phyloP scores from a whole-genome alignment of 2,329 filamentous ascomycete species.

The Colletotrichum sp. region DNA sequence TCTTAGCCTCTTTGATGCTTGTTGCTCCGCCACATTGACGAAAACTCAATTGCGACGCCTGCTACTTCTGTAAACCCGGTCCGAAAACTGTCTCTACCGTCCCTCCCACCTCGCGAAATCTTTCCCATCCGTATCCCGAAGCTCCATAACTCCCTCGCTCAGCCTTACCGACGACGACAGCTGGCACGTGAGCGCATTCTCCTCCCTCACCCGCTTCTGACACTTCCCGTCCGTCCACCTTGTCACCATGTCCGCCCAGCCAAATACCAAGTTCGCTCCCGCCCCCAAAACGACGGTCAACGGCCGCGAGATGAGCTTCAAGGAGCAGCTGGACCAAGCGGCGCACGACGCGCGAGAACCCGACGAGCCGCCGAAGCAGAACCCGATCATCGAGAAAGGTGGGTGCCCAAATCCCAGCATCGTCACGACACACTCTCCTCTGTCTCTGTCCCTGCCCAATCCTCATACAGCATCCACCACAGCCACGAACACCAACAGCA shows the following conservation, averaged over 20 bases:
- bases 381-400: slow-evolving; percentile 50
- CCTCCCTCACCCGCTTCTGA: neutral
- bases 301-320: slow-evolving; percentile 38
- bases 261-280: slow-evolving; percentile 11
- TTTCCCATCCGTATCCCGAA: neutral
- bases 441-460: neutral
- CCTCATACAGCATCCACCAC: neutral
- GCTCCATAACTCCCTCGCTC: neutral
- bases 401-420: neutral
- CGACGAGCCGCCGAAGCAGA: slow-evolving; percentile 26
- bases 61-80: neutral
- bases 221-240: neutral
- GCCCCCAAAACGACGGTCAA: slow-evolving; percentile 11
- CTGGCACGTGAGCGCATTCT: neutral
- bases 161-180: neutral
- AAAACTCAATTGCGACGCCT: neutral
- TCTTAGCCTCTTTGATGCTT: neutral
- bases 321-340: slow-evolving; percentile 48
- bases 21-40: neutral
- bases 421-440: neutral
- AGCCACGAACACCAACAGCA: neutral
- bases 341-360: slow-evolving; percentile 38
- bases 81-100: slow-evolving; percentile 1
- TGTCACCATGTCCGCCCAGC: slow-evolving; percentile 8
- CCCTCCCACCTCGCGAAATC: neutral